phyloP scores from a whole-genome alignment of 352 stramenopile genomes.

The Pythium apleroticum region DNA sequence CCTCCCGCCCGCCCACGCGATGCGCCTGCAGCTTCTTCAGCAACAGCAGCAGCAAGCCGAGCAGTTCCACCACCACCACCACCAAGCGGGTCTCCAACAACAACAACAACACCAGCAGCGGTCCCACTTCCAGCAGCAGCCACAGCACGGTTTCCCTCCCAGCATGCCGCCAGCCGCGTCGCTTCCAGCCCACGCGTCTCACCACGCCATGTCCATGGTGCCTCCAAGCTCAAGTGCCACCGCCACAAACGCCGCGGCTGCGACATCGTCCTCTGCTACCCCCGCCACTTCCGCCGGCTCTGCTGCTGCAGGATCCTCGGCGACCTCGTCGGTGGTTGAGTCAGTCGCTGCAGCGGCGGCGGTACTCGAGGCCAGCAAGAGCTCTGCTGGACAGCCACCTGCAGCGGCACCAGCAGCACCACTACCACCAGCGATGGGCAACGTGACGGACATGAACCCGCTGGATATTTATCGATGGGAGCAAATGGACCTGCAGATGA shows the following conservation, averaged over 20 bases:
- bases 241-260: neutral
- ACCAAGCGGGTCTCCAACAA: constrained; percentile 13
- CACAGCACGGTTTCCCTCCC: constrained; percentile 18
- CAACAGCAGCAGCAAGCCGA: constrained; percentile 15
- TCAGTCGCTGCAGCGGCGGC: constrained; percentile 20
- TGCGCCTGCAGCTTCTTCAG: constrained; percentile 24
- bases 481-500: constrained; percentile 80
- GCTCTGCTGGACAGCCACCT: neutral
- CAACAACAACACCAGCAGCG: constrained; percentile 27
- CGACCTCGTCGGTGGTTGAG: constrained; percentile 20
- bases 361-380: neutral
- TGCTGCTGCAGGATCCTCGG: no score
- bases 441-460: constrained; percentile 20
- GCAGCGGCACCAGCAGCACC: neutral
- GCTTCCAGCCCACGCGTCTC: neutral
- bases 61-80: constrained; percentile 11
- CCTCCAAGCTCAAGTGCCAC: neutral
- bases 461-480: constrained; percentile 81
- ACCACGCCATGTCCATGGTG: neutral
- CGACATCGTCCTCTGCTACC: neutral
- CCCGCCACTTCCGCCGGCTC: constrained; percentile 4
- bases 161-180: constrained; percentile 6
- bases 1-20: constrained; percentile 18
- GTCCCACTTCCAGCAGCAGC: constrained; percentile 23
- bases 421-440: constrained; percentile 5